These are phyloP conservation scores for Alternaria tenuissima DNA, from an alignment of 2,329 filamentous ascomycete genomes.

Conservation along the genomic window DNA sequence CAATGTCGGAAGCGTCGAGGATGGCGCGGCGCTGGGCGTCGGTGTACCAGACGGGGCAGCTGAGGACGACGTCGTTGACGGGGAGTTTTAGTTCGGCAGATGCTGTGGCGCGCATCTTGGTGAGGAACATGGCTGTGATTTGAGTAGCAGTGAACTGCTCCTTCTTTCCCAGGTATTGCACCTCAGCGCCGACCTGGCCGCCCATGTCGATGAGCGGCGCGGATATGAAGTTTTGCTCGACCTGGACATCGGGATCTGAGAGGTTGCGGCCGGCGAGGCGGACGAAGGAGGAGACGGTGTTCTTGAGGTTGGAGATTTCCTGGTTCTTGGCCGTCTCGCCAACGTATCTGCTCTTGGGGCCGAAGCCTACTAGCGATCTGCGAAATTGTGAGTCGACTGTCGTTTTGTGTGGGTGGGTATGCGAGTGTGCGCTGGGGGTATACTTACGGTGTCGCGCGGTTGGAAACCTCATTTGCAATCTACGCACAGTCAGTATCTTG, in stretches of 20 bases:
- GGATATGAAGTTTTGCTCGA: conserved; percentile 91
- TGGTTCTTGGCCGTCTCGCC: conserved; percentile 97
- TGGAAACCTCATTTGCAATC: conserved; percentile 99
- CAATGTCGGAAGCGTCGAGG: conserved; percentile 91
- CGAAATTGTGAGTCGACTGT: conserved; percentile 17
- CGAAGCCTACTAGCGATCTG: conserved; percentile 90
- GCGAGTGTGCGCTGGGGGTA: conserved; percentile 14
- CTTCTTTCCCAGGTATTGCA: conserved; percentile 93
- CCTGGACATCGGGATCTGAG: conserved; percentile 88
- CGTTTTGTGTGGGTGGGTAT: conserved; percentile 11
- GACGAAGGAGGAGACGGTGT: conserved; percentile 93
- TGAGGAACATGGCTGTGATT: conserved; percentile 92
- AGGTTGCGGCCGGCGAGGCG: conserved; percentile 87
- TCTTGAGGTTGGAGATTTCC: conserved; percentile 99
- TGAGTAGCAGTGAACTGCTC: conserved; percentile 94
- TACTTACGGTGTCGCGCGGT: conserved; percentile 95
- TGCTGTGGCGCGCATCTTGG: conserved; percentile 90
- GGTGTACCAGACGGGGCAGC: conserved; percentile 96
- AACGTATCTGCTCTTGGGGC: conserved; percentile 90
- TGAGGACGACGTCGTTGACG: conserved; percentile 92
- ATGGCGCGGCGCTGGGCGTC: conserved; percentile 89
- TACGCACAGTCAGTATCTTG: conserved; percentile 55
- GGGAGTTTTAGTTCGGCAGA: conserved; percentile 87
- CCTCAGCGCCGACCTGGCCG: conserved; percentile 94
- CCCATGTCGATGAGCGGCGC: conserved; percentile 87